phyloP scores from a whole-genome alignment of 495 filamentous ascomycete genomes.

The Penicillium crystallinum region DNA sequence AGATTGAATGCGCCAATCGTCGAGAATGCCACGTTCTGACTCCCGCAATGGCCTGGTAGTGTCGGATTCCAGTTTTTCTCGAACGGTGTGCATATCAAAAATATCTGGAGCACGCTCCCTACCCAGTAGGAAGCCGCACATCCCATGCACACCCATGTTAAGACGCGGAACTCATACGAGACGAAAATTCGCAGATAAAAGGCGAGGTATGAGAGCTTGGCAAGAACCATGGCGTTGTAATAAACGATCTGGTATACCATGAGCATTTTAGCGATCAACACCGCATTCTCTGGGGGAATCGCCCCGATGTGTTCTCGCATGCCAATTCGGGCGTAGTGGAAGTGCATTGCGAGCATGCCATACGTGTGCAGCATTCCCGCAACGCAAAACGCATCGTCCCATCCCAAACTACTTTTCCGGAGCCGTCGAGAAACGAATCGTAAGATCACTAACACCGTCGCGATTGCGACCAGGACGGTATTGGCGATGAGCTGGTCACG shows the following conservation, averaged over 20 bases:
- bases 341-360: slow-evolving; percentile 23
- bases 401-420: slow-evolving; percentile 14
- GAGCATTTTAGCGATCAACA: slow-evolving; percentile 21
- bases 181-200: slow-evolving; percentile 51
- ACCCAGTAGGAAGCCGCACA: slow-evolving; percentile 22
- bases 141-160: slow-evolving; percentile 29
- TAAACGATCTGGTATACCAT: slow-evolving; percentile 24
- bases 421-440: slow-evolving; percentile 17
- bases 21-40: slow-evolving; percentile 20
- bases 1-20: slow-evolving; percentile 31
- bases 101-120: slow-evolving; percentile 20
- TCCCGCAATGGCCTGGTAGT: slow-evolving; percentile 15
- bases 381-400: slow-evolving; percentile 20
- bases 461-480: slow-evolving; percentile 14
- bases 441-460: slow-evolving; percentile 11
- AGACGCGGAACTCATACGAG: slow-evolving; percentile 32
- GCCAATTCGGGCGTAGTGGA: slow-evolving; percentile 16
- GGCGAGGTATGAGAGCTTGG: slow-evolving; percentile 46
- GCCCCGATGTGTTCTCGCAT: slow-evolving; percentile 15
- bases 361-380: slow-evolving; percentile 15
- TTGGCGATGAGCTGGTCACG: slow-evolving; percentile 23
- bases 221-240: slow-evolving; percentile 35
- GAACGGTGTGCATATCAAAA: slow-evolving; percentile 33
- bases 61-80: slow-evolving; percentile 16
- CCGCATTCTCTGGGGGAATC: slow-evolving; percentile 14